Evolutionary conservation across 2,329 filamentous ascomycete species (phyloP).

Genomic region (Akanthomyces lecanii): DNA sequence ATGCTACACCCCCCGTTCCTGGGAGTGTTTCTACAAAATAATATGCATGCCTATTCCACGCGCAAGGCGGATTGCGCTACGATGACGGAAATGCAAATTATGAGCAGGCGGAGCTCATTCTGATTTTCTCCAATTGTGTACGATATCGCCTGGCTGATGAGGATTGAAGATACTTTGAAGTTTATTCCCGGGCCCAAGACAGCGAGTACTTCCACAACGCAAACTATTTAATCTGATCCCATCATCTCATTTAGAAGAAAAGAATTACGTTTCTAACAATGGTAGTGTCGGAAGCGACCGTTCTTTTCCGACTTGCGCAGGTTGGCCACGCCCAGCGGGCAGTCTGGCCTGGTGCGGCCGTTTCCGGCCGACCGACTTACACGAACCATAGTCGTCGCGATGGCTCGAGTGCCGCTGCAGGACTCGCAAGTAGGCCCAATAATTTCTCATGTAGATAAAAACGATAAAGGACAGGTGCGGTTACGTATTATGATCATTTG

Average conservation of each 20-base stretch:
- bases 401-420: not conserved
- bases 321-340: too few species aligned
- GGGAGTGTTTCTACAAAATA: conserved; percentile 10
- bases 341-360: not conserved
- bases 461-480: too few species aligned
- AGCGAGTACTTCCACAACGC: too few species aligned
- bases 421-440: not conserved
- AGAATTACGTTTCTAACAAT: too few species aligned
- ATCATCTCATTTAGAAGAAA: not conserved
- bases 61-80: not conserved
- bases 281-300: not conserved
- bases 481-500: not conserved
- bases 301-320: not conserved
- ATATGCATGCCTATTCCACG: not conserved
- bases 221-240: not conserved
- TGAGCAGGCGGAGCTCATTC: too few species aligned
- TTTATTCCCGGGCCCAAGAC: too few species aligned
- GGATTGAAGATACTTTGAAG: too few species aligned
- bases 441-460: too few species aligned
- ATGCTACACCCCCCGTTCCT: not conserved
- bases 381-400: not conserved
- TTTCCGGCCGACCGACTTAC: not conserved
- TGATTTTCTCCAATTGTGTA: too few species aligned
- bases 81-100: not conserved
- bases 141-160: too few species aligned